These are phyloP conservation scores for Colletotrichum sp. DNA, from an alignment of 2,329 filamentous ascomycete species.

Conservation along the genomic window DNA sequence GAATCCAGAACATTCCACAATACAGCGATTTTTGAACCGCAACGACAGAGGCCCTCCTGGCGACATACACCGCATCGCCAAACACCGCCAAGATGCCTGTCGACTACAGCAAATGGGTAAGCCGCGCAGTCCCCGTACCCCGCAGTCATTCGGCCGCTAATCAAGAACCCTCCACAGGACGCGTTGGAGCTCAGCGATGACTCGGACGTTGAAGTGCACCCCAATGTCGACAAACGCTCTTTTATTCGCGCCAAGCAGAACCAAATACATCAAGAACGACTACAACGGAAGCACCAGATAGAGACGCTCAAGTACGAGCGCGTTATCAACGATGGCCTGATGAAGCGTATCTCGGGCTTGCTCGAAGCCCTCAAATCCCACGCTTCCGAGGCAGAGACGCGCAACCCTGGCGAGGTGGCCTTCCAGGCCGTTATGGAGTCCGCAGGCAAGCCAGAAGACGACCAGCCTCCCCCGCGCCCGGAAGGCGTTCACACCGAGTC, in stretches of 20 bases:
- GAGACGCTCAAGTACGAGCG: constrained; percentile 91
- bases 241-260: constrained; percentile 98
- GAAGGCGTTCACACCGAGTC: constrained; percentile 79
- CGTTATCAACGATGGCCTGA: constrained; percentile 88
- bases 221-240: constrained; percentile 97
- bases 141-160: neutral
- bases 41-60: neutral
- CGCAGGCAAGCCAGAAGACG: constrained; percentile 73
- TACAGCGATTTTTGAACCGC: neutral
- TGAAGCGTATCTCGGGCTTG: constrained; percentile 81
- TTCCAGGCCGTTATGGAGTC: constrained; percentile 90
- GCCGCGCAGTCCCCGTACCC: constrained; percentile 23
- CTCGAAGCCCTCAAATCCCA: constrained; percentile 77
- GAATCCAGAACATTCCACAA: constrained; percentile 25
- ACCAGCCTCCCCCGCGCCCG: constrained; percentile 76
- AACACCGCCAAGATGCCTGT: constrained; percentile 50
- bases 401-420: constrained; percentile 79
- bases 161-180: constrained; percentile 56
- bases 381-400: constrained; percentile 68
- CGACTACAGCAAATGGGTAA: constrained; percentile 73
- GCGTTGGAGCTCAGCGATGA: constrained; percentile 96
- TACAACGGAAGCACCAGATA: constrained; percentile 86
- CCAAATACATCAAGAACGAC: constrained; percentile 92
- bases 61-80: constrained; percentile 9
- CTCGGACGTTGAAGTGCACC: constrained; percentile 97